Percentiles rank a stretch among this genome's conserved stretches.
These are phyloP conservation scores for Agarophyton chilense DNA, from an alignment of 23 red algal genomes.

Conservation along the genomic window DNA sequence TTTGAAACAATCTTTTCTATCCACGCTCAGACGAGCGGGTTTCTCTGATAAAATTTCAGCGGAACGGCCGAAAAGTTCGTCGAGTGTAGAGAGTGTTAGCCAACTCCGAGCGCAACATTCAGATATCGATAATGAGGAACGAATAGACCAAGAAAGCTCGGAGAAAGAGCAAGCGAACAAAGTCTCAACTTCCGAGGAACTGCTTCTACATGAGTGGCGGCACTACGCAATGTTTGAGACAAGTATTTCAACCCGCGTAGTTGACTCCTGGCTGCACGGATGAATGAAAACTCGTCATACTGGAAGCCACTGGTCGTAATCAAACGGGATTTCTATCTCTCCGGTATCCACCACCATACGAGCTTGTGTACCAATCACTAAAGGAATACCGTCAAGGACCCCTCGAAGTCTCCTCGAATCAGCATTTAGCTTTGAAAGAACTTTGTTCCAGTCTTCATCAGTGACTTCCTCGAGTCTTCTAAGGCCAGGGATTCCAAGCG, in stretches of 20 bases:
- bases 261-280: conserved; percentile 1
- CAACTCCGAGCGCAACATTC: background rate
- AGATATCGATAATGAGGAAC: background rate
- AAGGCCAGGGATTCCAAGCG: conserved; percentile 28
- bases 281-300: background rate
- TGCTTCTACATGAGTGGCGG: conserved; percentile 22
- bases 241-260: conserved; percentile 14
- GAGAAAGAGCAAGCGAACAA: background rate
- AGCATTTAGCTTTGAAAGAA: background rate
- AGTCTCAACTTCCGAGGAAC: background rate
- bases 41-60: background rate
- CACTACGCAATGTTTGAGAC: conserved; percentile 43
- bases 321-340: conserved; percentile 56
- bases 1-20: conserved; percentile 3
- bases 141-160: background rate
- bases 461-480: conserved; percentile 18
- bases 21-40: background rate
- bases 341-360: conserved; percentile 42
- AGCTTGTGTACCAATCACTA: conserved; percentile 47
- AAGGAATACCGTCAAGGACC: conserved; percentile 24
- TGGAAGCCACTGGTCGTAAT: conserved; percentile 33
- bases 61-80: background rate
- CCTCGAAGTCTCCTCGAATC: conserved; percentile 18
- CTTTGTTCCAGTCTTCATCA: conserved; percentile 29
- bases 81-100: background rate